Evolutionary conservation across 495 filamentous ascomycete genomes (phyloP), one percentile per base, ranked within the genome.

Genomic region (Bombardia bombarda): DNA sequence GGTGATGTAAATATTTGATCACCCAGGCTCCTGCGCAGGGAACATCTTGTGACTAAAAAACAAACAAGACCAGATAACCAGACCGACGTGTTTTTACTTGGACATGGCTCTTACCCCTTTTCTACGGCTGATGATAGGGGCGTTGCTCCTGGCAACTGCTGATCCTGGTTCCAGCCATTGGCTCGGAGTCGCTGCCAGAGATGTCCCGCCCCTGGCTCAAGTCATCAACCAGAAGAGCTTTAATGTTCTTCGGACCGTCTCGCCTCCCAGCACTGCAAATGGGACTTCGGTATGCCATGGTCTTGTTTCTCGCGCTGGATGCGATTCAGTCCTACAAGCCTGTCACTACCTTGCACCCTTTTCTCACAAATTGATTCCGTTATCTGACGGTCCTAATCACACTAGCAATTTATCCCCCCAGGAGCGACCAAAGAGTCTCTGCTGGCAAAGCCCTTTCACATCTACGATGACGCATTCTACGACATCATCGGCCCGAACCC

Each of bases 381-480:
- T n/a, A n/a, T n/a, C n/a, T n/a, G n/a, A n/a, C n/a, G n/a, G n/a
- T n/a, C n/a, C n/a, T n/a, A n/a, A n/a, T n/a, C n/a, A n/a, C 23
- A 9, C 5, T 28, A 68, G 62, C 42, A 58, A 21, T 69, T 67
- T 26, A 38, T 56, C 23, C 64, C 64, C 0, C 66, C 64, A 8
- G 62, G 62, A 25, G 43, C 56, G 14, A 57, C 55, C 9, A 39
- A 50, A 5, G 52, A 55, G 23, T 51, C 49, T n/a, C 50, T 68
- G 3, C 36, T 32, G 0, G 56, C 52, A 8, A 61, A 58, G 38
- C 67, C 67, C 0, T 70, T 70, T 38, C 67, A 70, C 40, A 51
- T 68, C 36, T 68, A 67, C 35, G 57, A 68, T 20, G 56, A 61
- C 3, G 65, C 63, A 22, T 70, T 70, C 32, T 50, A 59, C 24